Evolutionary conservation across 441 rosid genomes (phyloP), one percentile per base, ranked within the genome.

Genomic region (Populus hybrid): DNA sequence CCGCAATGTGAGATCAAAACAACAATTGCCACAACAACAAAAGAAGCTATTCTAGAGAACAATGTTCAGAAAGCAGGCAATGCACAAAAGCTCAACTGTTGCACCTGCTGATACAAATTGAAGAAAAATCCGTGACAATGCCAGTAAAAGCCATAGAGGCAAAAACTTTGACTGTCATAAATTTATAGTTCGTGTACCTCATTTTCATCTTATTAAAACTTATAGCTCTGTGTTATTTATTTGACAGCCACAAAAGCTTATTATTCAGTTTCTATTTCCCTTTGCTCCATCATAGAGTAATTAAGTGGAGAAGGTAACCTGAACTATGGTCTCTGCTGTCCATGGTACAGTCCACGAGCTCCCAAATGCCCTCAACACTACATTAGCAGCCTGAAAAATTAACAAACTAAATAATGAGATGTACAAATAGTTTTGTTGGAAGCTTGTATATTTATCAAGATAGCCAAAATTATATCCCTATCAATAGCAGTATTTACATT

Each of bases 341-440:
- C 99, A 95, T 14, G 99, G 99, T 82, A 95, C 99, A 38, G 88
- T 88, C 99, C 99, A 95, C 73, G 82, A 84, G 83, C 89, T 87
- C 68, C 95, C 95, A 77, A 89, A 81, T 71, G 93, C 95, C 54
- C 80, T 86, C 69, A 84, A 76, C 35, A 88, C 88, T 73, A 82
- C 87, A 87, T 87, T 89, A 73, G 87, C 91, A 82, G 89, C 97
- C 99, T 95, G 91, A 80, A 81, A 82, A 21, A 46, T 46, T 72
- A 26, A 80, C 4, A 35, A 84, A 54, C 38, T 26, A 63, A 65
- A 68, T 14, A 42, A 38, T 32, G 77, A 57, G 34, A 54, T 67
- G 21, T 18, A 64, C 36, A 8, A 21, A 67, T 14, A 46, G 57
- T 46, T 46, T 46, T 46, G 20, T 16, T 68, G 26, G 18, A 74